These are phyloP conservation scores for maize (Zea mays) DNA, from an alignment of 176 grass and related monocot species.

Conservation along the genomic window DNA sequence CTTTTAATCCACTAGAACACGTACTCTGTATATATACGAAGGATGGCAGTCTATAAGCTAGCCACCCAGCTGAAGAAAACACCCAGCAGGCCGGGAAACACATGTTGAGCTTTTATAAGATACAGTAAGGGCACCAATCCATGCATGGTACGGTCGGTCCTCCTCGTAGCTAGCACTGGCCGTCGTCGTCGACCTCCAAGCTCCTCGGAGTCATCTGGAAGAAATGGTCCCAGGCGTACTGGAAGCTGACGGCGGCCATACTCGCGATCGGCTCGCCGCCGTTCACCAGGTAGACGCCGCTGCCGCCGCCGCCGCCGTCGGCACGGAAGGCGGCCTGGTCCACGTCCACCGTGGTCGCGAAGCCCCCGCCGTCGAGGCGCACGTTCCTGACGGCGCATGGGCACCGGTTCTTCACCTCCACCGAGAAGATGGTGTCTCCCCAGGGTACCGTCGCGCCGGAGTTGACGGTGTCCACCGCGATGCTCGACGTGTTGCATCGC, in stretches of 20 bases:
- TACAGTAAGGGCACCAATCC: background rate
- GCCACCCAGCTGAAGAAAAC: background rate
- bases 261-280: slow-evolving; percentile 47
- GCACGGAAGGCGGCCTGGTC: slow-evolving; percentile 54
- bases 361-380: slow-evolving; percentile 46
- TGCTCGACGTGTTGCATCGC: slow-evolving; percentile 39
- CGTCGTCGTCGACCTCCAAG: slow-evolving; percentile 39
- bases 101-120: background rate
- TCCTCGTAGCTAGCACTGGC: slow-evolving; percentile 8
- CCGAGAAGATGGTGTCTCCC: slow-evolving; percentile 54
- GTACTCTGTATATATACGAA: background rate
- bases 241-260: slow-evolving; percentile 52
- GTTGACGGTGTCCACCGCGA: slow-evolving; percentile 59
- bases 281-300: slow-evolving; percentile 65
- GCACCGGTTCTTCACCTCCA: slow-evolving; percentile 69
- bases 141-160: background rate
- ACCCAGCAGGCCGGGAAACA: background rate
- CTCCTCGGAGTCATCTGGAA: slow-evolving; percentile 54
- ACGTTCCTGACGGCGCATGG: slow-evolving; percentile 47
- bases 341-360: slow-evolving; percentile 43
- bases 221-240: slow-evolving; percentile 64
- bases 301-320: background rate
- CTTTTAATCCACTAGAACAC: background rate
- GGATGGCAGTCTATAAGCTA: background rate
- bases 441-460: slow-evolving; percentile 12